Conservation (phyloP, 164 flowering plant species). For the Brasenia schreberi region DNA sequence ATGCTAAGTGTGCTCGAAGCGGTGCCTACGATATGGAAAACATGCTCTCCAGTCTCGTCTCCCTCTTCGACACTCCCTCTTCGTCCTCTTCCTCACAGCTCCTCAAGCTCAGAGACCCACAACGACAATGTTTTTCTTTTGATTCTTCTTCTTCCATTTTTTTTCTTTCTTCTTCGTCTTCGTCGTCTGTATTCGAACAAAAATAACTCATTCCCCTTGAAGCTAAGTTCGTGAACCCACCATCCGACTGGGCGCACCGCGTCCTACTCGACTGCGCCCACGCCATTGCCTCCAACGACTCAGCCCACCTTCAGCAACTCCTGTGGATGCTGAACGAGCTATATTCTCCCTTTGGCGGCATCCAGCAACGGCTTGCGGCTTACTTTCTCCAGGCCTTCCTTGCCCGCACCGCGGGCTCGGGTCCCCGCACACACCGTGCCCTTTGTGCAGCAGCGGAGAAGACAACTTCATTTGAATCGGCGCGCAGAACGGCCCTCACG, state of each 20-base stretch:
- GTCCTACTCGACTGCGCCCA: constrained; percentile 57
- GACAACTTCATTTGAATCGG: constrained; percentile 66
- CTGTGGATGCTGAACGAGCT: constrained; percentile 97
- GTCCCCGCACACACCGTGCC: constrained; percentile 41
- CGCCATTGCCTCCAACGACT: constrained; percentile 63
- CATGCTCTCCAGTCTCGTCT: constrained; percentile 6
- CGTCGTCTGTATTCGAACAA: too few species aligned
- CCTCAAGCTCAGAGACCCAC: neutral
- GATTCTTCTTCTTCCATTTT: too few species aligned
- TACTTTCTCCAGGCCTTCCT: constrained; percentile 83
- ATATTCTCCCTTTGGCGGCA: constrained; percentile 82
- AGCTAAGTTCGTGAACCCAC: too few species aligned
- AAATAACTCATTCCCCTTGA: too few species aligned
- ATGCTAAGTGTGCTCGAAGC: too few species aligned
- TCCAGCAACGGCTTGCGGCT: constrained; percentile 70
- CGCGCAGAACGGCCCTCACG: constrained; percentile 54
- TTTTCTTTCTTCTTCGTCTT: too few species aligned
- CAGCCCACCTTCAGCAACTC: constrained; percentile 55
- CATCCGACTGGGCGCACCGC: constrained; percentile 61
- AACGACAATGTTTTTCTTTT: neutral
- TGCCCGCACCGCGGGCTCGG: constrained; percentile 67
- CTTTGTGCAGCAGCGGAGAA: constrained; percentile 48
- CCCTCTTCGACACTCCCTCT: constrained; percentile 5
- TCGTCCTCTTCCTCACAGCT: neutral
- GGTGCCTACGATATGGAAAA: too few species aligned